Percentiles rank a stretch among this genome's conserved stretches.
Conservation (phyloP, 106 monocot species). For the Vanilla planifolia region DNA sequence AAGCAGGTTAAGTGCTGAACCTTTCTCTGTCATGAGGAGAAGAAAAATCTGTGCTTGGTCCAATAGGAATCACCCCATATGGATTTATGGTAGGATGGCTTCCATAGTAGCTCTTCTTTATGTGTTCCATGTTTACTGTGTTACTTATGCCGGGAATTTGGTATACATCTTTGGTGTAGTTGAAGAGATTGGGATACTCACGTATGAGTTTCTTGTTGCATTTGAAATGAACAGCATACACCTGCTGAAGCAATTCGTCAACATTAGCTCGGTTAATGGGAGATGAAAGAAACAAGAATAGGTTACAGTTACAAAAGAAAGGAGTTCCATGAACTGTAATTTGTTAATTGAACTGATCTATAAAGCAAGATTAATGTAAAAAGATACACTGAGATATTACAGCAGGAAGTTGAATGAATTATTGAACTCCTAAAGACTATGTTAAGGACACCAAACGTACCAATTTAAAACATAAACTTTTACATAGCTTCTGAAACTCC, state of each 20-base stretch:
- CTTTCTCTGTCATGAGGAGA: conserved; percentile 77
- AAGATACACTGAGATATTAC: no score
- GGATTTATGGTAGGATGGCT: conserved; percentile 88
- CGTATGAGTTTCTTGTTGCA: conserved; percentile 90
- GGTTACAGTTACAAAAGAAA: no score
- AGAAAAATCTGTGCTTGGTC: conserved; percentile 61
- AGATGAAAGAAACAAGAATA: no score
- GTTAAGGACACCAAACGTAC: no score
- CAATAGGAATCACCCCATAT: conserved; percentile 61
- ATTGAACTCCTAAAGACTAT: no score
- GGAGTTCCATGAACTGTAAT: no score
- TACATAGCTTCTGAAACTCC: no score
- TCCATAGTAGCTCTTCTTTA: conserved; percentile 87
- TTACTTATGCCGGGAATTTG: conserved; percentile 66
- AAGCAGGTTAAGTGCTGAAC: conserved; percentile 37
- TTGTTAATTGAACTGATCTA: no score
- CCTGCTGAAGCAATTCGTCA: conserved; percentile 35
- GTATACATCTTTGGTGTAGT: conserved; percentile 91
- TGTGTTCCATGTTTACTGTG: conserved; percentile 81
- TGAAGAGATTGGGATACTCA: conserved; percentile 85
- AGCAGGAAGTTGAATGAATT: no score
- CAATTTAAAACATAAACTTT: no score
- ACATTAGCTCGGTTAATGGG: no score
- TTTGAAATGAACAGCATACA: conserved; percentile 85
- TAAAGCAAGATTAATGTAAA: no score